phyloP scores from a whole-genome alignment of 1,284 basidiomycete genomes.

The Papiliotrema fonsecae region DNA sequence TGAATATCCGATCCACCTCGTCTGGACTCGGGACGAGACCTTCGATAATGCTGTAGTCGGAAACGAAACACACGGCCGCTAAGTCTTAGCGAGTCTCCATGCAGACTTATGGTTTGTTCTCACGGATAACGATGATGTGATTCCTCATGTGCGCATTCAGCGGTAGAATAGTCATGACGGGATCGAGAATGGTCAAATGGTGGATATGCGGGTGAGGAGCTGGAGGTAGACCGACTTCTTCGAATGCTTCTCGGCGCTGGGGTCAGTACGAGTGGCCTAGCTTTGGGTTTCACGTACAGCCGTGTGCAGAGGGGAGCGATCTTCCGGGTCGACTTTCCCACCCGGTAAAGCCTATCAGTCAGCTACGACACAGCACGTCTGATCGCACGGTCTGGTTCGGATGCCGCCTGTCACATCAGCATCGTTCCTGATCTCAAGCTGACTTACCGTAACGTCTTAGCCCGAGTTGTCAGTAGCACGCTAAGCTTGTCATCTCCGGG shows the following conservation, averaged over 20 bases:
- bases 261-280: background rate
- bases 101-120: conserved; percentile 45
- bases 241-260: conserved; percentile 72
- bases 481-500: conserved; percentile 55
- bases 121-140: conserved; percentile 47
- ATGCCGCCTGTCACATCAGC: conserved; percentile 23
- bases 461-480: conserved; percentile 76
- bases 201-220: conserved; percentile 55
- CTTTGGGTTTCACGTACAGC: conserved; percentile 56
- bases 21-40: conserved; percentile 56
- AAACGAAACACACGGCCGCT: conserved; percentile 66
- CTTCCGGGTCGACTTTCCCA: conserved; percentile 54
- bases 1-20: conserved; percentile 75
- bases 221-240: conserved; percentile 69
- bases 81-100: conserved; percentile 47
- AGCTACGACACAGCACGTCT: background rate
- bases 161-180: conserved; percentile 72
- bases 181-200: conserved; percentile 62
- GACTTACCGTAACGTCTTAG: conserved; percentile 59
- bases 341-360: conserved; percentile 65
- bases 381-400: conserved; percentile 39
- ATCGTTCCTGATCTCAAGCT: background rate
- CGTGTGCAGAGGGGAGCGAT: conserved; percentile 54
- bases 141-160: conserved; percentile 40
- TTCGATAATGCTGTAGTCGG: conserved; percentile 54